phyloP scores from a whole-genome alignment of 139 green algal genomes.

The Micromonas pusilla region DNA sequence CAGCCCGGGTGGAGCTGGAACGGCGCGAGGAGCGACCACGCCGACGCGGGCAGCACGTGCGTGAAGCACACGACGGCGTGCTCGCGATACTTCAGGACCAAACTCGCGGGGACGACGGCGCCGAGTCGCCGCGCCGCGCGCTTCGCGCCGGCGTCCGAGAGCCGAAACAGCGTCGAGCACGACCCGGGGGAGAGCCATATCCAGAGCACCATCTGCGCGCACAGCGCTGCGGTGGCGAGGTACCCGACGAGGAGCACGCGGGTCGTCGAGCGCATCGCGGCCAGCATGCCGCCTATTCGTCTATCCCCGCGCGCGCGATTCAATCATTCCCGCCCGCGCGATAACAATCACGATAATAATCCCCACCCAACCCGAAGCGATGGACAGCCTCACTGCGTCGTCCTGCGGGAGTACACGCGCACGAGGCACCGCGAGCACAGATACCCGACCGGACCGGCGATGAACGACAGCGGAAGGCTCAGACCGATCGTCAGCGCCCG shows the following conservation, averaged over 20 bases:
- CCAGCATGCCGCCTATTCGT: no score
- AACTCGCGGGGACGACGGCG: neutral
- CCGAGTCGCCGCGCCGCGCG: neutral
- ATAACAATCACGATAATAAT: no score
- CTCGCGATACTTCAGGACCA: neutral
- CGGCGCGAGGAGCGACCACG: neutral
- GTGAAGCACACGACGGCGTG: neutral
- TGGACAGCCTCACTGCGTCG: neutral
- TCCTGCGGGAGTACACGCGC: neutral
- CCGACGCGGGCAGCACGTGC: neutral
- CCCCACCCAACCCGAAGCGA: no score
- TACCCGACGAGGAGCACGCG: neutral
- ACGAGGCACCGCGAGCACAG: neutral
- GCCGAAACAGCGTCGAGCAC: neutral
- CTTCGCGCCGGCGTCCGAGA: no score
- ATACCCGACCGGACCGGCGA: constrained; percentile 1
- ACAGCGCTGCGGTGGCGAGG: neutral
- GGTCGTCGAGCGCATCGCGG: no score
- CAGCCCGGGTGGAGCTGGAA: neutral
- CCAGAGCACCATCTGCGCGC: neutral
- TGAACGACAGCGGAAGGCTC: neutral
- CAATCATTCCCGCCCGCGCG: no score
- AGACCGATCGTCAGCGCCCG: neutral
- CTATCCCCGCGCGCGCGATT: no score
- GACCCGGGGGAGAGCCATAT: neutral